Percentiles rank a stretch among this genome's conserved stretches.
These are phyloP conservation scores for Exobasidium cylindrosporum DNA, from an alignment of 1,284 basidiomycete genomes.

Conservation along the genomic window DNA sequence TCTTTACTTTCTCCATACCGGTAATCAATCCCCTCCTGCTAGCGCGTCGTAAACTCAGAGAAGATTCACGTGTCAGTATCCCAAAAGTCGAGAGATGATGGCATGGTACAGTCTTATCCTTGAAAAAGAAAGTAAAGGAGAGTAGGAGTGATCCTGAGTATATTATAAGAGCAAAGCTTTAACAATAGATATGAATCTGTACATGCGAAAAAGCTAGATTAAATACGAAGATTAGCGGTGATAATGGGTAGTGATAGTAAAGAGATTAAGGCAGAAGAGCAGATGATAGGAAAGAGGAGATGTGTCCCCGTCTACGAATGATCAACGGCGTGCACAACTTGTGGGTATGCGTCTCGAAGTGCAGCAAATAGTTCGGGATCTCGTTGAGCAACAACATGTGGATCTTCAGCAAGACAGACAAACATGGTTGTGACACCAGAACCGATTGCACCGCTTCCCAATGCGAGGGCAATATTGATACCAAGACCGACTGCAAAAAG, in stretches of 20 bases:
- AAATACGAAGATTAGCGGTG: too few species aligned
- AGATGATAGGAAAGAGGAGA: background rate
- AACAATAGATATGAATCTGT: too few species aligned
- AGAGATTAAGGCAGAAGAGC: background rate
- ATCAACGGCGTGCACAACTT: conserved; percentile 53
- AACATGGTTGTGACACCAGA: conserved; percentile 55
- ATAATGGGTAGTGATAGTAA: background rate
- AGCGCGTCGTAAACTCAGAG: background rate
- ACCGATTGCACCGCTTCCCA: conserved; percentile 51
- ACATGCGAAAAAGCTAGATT: too few species aligned
- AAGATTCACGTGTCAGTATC: background rate
- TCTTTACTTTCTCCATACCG: too few species aligned
- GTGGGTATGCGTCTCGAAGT: conserved; percentile 48
- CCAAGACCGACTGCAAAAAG: conserved; percentile 50
- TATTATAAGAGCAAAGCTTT: too few species aligned
- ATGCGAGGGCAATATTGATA: conserved; percentile 53
- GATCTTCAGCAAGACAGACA: conserved; percentile 50
- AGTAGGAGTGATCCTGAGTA: too few species aligned
- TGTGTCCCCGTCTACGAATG: conserved; percentile 12
- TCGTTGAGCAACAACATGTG: conserved; percentile 31
- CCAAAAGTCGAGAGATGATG: background rate
- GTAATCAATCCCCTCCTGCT: too few species aligned
- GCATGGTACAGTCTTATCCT: too few species aligned
- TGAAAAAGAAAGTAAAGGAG: too few species aligned
- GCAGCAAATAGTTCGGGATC: conserved; percentile 38